phyloP scores from a whole-genome alignment of 257 asterid species.

The Solanum phureja region DNA sequence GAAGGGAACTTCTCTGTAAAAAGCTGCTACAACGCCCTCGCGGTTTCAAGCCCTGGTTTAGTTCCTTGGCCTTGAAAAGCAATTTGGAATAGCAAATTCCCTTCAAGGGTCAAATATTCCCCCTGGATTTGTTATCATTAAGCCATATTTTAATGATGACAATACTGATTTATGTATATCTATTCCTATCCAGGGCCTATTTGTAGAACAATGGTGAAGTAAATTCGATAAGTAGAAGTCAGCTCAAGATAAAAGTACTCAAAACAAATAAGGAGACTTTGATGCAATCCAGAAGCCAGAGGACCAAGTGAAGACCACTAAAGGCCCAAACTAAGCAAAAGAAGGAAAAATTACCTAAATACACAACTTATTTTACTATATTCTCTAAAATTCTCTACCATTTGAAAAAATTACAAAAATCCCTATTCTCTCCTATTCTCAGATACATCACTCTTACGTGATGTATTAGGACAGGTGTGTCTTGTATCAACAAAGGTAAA shows the following conservation, averaged over 20 bases:
- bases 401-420: not conserved
- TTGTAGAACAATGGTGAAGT: not conserved
- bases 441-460: not conserved
- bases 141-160: not conserved
- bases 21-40: not conserved
- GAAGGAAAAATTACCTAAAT: not conserved
- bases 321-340: not conserved
- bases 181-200: not conserved
- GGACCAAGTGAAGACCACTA: not conserved
- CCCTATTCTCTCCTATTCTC: not conserved
- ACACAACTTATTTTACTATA: not conserved
- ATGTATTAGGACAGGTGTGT: not conserved
- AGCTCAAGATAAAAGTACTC: not conserved
- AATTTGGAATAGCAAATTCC: not conserved
- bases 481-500: not conserved
- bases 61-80: not conserved
- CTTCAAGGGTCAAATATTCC: not conserved
- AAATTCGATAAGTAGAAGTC: not conserved
- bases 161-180: not conserved
- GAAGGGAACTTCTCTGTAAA: not conserved
- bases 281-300: not conserved
- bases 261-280: not conserved
- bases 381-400: not conserved
- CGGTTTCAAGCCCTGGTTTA: not conserved
- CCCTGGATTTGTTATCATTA: not conserved